These are phyloP conservation scores for Daucus carota DNA, from an alignment of 129 eudicot species.

Conservation along the genomic window DNA sequence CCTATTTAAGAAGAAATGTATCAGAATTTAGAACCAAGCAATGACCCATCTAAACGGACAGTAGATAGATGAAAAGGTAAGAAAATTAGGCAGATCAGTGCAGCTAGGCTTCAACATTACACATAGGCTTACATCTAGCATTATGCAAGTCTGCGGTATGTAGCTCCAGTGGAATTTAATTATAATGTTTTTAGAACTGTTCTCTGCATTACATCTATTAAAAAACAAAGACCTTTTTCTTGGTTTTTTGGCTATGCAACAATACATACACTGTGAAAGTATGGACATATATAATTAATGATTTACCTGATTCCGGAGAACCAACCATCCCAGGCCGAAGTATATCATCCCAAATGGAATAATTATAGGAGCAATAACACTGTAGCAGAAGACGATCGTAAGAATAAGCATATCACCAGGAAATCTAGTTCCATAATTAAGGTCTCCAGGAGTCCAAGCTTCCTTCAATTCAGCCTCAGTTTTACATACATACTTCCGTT, in stretches of 20 bases:
- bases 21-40: neutral
- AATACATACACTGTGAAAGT: neutral
- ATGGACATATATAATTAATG: neutral
- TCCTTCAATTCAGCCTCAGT: conserved; percentile 73
- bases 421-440: conserved; percentile 71
- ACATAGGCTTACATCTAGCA: neutral
- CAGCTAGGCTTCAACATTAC: neutral
- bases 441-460: conserved; percentile 89
- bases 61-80: neutral
- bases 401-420: conserved; percentile 73
- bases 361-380: conserved; percentile 77
- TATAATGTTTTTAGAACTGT: neutral
- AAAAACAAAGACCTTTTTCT: neutral
- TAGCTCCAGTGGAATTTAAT: neutral
- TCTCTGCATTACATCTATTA: neutral
- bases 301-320: conserved; percentile 82
- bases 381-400: conserved; percentile 71
- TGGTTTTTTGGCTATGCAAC: neutral
- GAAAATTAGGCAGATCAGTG: neutral
- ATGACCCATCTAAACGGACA: conserved; percentile 17
- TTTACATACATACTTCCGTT: conserved; percentile 68
- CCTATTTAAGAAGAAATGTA: conserved; percentile 24
- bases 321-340: conserved; percentile 91
- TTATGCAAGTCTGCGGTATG: neutral
- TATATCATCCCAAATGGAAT: conserved; percentile 76